phyloP scores from a whole-genome alignment of 2,329 filamentous ascomycete species.

The Sporothrix inflata region DNA sequence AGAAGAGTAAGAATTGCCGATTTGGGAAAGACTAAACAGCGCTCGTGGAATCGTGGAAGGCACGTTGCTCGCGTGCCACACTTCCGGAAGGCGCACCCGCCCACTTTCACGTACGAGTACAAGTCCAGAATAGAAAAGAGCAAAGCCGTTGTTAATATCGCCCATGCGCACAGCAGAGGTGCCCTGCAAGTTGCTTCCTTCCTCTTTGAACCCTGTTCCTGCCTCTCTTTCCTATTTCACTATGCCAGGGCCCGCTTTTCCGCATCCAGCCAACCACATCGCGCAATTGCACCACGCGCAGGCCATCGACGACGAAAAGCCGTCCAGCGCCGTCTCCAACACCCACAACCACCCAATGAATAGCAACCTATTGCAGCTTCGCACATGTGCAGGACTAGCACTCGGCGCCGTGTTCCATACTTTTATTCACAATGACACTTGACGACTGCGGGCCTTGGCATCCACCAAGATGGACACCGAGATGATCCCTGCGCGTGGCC shows the following conservation, averaged over 20 bases:
- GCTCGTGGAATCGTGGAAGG: not conserved
- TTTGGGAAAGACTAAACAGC: constrained; percentile 3
- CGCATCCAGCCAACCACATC: not conserved
- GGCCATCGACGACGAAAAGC: not conserved
- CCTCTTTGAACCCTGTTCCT: not conserved
- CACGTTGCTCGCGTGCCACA: not conserved
- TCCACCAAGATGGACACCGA: constrained; percentile 8
- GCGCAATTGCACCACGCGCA: constrained; percentile 21
- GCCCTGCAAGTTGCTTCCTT: not conserved
- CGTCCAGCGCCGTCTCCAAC: not conserved
- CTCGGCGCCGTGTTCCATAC: not conserved
- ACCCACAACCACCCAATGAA: constrained; percentile 14
- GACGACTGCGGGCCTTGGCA: not conserved
- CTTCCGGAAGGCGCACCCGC: not conserved
- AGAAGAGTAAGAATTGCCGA: constrained; percentile 8
- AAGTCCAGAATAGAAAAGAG: not conserved
- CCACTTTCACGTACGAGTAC: not conserved
- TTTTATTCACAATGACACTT: not conserved
- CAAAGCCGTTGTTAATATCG: not conserved
- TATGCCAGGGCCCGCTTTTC: not conserved
- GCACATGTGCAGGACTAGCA: not conserved
- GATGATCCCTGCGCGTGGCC: not conserved
- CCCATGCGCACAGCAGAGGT: not conserved
- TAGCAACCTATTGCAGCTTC: not conserved
- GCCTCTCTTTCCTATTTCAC: not conserved